Evolutionary conservation across 495 filamentous ascomycete genomes (phyloP), one percentile per base, ranked within the genome.

Genomic region (Beverwykella pulmonaria): DNA sequence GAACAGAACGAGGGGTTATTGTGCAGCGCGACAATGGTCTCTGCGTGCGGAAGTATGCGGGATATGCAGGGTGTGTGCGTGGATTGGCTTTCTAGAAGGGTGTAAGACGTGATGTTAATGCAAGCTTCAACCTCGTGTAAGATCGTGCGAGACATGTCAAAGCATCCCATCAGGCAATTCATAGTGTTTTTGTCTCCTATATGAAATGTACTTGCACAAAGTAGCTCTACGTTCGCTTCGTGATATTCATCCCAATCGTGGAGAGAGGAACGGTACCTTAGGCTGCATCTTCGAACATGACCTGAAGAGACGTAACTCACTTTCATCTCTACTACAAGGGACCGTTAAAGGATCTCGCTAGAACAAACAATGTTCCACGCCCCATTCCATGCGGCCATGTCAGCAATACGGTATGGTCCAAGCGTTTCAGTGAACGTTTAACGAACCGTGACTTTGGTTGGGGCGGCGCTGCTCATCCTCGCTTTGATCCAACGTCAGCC

Each of bases 401-500:
- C 39, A 44, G 39, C 39, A 44, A 44, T 44, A n/a, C 39, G 39
- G 15, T n/a, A 15, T 44, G 39, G 39, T n/a, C 39, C 39, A 44
- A 10, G 39, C 39, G 39, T 2, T 9, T n/a, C 39, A 44, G 39
- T 44, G 39, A 44, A 44, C 39, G 17, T 44, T 15, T n/a, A 44
- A 44, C 39, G 39, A 44, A 44, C 39, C 39, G 39, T 44, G 39
- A 10, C 6, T 15, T 3, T 44, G 39, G 8, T 44, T 44, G 39
- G 39, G 39, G 39, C 39, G 3, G 39, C 39, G 39, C 39, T 44
- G 12, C 32, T 12, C 5, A 34, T 34, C 39, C 39, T 44, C 15
- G 39, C 39, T 44, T 44, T 44, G 39, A 44, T 44, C 39, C 39
- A 44, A 44, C 39, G 39, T 44, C 39, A 44, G 39, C 39, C 39